phyloP scores from a whole-genome alignment of 129 eudicot genomes.

The Tagetes patula region DNA sequence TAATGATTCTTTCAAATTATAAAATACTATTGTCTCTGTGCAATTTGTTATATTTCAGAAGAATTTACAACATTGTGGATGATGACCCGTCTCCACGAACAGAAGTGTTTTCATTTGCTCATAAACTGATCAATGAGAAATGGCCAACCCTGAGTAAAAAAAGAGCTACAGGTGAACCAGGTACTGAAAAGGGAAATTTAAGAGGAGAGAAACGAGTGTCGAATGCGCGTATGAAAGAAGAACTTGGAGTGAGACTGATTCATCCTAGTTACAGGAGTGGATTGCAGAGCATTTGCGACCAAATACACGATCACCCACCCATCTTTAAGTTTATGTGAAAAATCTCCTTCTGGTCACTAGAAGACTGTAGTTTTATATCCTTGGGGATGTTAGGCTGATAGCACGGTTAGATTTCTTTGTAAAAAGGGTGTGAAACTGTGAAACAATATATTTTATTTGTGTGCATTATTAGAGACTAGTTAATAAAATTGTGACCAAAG shows the following conservation, averaged over 20 bases:
- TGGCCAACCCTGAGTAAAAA: slow-evolving; percentile 44
- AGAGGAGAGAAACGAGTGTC: slow-evolving; percentile 71
- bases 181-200: slow-evolving; percentile 10
- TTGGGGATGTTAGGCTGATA: not conserved
- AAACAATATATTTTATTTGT: no score
- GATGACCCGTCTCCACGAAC: slow-evolving; percentile 83
- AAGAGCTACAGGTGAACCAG: slow-evolving; percentile 18
- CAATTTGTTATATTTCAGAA: slow-evolving; percentile 35
- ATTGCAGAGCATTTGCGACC: slow-evolving; percentile 57
- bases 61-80: slow-evolving; percentile 76
- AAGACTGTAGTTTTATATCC: not conserved
- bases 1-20: not conserved
- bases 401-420: not conserved
- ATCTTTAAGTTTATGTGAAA: slow-evolving; percentile 14
- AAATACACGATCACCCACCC: slow-evolving; percentile 36
- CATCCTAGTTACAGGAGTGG: slow-evolving; percentile 78
- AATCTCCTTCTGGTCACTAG: slow-evolving; percentile 3
- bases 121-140: slow-evolving; percentile 47
- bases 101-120: slow-evolving; percentile 67
- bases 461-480: no score
- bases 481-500: no score
- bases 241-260: slow-evolving; percentile 62
- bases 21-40: not conserved
- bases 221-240: slow-evolving; percentile 63
- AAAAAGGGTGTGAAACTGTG: no score